Evolutionary conservation across 306 rosid species (phyloP).

Genomic region (Cucurbita argyrosperma): DNA sequence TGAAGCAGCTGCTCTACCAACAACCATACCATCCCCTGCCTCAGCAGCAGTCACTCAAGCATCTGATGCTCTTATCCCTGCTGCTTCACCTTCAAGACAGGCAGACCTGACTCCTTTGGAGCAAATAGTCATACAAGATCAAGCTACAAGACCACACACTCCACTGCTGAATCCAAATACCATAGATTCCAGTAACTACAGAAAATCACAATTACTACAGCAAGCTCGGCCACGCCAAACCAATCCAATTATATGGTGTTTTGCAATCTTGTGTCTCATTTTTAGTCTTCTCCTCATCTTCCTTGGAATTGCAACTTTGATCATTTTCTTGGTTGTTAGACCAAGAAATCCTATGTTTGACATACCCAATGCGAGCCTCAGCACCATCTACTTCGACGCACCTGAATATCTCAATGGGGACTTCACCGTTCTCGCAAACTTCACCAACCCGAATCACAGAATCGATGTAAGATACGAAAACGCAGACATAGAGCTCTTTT

Average conservation of each 20-base stretch:
- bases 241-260: conserved; percentile 66
- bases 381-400: conserved; percentile 61
- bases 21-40: not conserved
- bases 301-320: conserved; percentile 63
- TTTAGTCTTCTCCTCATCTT: conserved; percentile 69
- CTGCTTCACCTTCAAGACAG: conserved; percentile 11
- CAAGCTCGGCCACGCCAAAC: conserved; percentile 35
- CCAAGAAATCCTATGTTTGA: conserved; percentile 60
- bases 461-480: conserved; percentile 48
- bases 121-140: conserved; percentile 24
- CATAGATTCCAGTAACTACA: conserved; percentile 9
- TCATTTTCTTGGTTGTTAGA: conserved; percentile 44
- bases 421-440: conserved; percentile 54
- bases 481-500: conserved; percentile 44
- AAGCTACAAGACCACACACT: conserved; percentile 10
- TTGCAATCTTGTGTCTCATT: conserved; percentile 49
- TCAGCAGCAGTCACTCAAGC: not conserved
- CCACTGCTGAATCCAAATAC: conserved; percentile 9
- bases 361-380: conserved; percentile 64
- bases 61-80: not conserved
- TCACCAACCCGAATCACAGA: conserved; percentile 74
- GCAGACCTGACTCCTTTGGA: conserved; percentile 25
- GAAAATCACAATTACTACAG: conserved; percentile 21
- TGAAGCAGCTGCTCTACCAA: not conserved
- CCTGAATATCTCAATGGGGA: conserved; percentile 69